Base-by-base conservation (phyloP, 2,329 filamentous ascomycete species). In the Helicocarpus griseus region DNA sequence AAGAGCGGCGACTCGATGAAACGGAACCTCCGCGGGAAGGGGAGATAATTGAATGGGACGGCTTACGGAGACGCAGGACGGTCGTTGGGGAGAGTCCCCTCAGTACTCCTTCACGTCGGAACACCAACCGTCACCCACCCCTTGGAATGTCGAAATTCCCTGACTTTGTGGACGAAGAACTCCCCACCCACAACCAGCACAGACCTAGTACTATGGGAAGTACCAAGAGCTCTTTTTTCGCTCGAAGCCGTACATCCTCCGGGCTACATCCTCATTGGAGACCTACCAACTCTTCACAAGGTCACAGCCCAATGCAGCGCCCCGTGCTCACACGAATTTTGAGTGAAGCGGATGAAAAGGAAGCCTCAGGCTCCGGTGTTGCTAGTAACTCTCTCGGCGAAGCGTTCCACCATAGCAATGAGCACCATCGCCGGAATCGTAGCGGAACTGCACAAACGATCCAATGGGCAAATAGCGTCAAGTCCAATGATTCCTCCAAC, bases 81-180 rank as follows among this genome's bases (percentile, higher is more conserved):
- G 66, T 81, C 41, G 57, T 77, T 19, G 74, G 73, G 22, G 65
- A 73, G 38, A 73, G 73, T 28, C 63, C 65, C 4, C 65, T 67
- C 41, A 71, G 65, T 7, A 60, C 65, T 41, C 62, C 65, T 35
- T 57, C 58, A 29, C 62, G 56, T n/a, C 68, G 64, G 4, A 53
- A 62, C 29, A 79, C 75, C 58, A 77, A 75, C 0, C 58, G 76
- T 0, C 87, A 93, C 63, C 87, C 86, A 1, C 89, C 89, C 0
- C 72, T 95, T 7, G 91, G 91, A 45, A 94, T 95, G 87, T 87
- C 89, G 0, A 82, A 81, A 33, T 87, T 95, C 63, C 89, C 89
- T 0, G 77, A 78, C 17, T 79, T 83, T 8, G 78, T 84, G 19
- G 81, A 83, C 50, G 72, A 81, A 9, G 73, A 77, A 31, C 78